A percentile compares a stretch with the other conserved stretches of the same genome.
phyloP scores from a whole-genome alignment of 2,329 filamentous ascomycete species.

The Pseudogymnoascus sp. region DNA sequence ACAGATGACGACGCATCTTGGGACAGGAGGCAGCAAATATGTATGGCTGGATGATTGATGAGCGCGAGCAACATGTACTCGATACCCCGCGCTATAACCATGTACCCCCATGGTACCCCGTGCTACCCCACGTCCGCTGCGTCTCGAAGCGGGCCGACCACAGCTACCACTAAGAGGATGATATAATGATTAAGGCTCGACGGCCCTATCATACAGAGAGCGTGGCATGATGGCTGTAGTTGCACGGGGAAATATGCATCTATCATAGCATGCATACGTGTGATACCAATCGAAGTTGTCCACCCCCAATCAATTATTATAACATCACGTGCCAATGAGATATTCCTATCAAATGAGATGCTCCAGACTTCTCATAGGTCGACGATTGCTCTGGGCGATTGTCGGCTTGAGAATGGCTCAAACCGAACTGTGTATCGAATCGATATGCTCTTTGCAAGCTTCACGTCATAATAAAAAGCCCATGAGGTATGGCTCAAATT shows the following conservation, averaged over 20 bases:
- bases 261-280: neutral
- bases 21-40: neutral
- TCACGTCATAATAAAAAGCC: neutral
- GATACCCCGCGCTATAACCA: neutral
- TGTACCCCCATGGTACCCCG: neutral
- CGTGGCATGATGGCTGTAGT: neutral
- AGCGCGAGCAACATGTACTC: neutral
- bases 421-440: neutral
- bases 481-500: neutral
- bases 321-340: neutral
- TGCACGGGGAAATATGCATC: neutral
- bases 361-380: neutral
- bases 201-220: neutral
- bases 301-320: neutral
- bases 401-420: neutral
- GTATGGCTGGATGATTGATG: constrained; percentile 8
- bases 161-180: constrained; percentile 7
- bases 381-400: neutral
- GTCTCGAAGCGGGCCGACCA: neutral
- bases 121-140: neutral
- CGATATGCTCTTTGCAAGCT: neutral
- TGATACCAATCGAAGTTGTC: neutral
- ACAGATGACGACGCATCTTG: constrained; percentile 8
- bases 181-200: constrained; percentile 2
- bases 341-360: neutral